A percentile compares a stretch with the other conserved stretches of the same genome.
Evolutionary conservation across 805 yeast species (phyloP).

Genomic region (Starmerella kuoi): DNA sequence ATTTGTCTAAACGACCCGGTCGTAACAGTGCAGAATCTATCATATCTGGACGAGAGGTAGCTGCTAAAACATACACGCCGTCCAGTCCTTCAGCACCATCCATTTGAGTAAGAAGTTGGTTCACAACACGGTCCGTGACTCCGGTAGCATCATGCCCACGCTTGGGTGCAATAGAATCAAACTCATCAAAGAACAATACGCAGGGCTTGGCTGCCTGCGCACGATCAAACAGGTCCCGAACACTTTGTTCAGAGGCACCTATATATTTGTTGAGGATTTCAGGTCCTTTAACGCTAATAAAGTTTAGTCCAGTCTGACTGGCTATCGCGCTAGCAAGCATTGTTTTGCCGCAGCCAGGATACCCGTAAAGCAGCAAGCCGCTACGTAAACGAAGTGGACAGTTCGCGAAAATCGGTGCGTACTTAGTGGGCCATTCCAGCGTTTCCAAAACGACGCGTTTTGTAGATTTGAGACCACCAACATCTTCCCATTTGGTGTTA

Average conservation of each 20-base stretch:
- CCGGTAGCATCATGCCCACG: conserved; percentile 97
- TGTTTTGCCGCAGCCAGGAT: conserved; percentile 97
- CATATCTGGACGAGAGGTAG: conserved; percentile 89
- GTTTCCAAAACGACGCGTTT: conserved; percentile 72
- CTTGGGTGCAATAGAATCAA: conserved; percentile 94
- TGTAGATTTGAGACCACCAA: conserved; percentile 76
- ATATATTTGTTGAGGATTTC: conserved; percentile 89
- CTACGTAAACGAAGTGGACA: conserved; percentile 82
- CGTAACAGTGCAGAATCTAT: conserved; percentile 89
- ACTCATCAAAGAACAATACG: conserved; percentile 84
- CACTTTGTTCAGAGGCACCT: conserved; percentile 94
- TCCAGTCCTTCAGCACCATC: conserved; percentile 98
- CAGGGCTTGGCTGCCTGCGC: conserved; percentile 95
- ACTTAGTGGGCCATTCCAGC: conserved; percentile 92
- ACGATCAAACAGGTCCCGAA: conserved; percentile 81
- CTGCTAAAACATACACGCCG: conserved; percentile 93
- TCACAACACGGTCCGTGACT: conserved; percentile 93
- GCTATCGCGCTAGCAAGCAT: conserved; percentile 87
- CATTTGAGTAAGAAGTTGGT: conserved; percentile 94
- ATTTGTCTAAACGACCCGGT: conserved; percentile 92
- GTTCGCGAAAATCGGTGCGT: conserved; percentile 84
- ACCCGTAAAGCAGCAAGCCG: conserved; percentile 83
- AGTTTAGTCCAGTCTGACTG: conserved; percentile 83
- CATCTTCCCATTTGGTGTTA: conserved; percentile 65
- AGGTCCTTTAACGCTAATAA: conserved; percentile 89